Percentiles rank a stretch among this genome's conserved stretches.
phyloP scores from a whole-genome alignment of 352 stramenopile genomes.

The Pythium rhizo-oryzae region DNA sequence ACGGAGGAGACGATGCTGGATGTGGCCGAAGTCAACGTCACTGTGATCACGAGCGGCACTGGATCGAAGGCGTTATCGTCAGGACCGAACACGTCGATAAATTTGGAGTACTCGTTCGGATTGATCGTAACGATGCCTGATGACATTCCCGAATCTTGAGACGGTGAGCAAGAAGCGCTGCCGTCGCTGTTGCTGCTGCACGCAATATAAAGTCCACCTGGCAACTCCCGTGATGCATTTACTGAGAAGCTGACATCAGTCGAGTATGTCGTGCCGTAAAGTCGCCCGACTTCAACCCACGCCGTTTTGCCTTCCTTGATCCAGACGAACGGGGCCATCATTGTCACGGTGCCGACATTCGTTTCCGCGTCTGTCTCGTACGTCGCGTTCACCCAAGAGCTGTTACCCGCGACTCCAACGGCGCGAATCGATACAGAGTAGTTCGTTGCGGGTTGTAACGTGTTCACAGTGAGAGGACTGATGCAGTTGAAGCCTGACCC shows the following conservation, averaged over 20 bases:
- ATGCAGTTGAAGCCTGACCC: conserved; percentile 29
- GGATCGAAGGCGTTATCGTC: conserved; percentile 34
- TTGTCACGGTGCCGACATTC: conserved; percentile 25
- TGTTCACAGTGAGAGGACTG: conserved; percentile 13
- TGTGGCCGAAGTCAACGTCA: conserved; percentile 29
- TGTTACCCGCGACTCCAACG: conserved; percentile 33
- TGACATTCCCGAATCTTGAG: neutral
- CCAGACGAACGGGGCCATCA: conserved; percentile 22
- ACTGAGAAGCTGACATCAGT: conserved; percentile 14
- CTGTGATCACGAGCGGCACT: conserved; percentile 26
- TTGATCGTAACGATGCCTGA: conserved; percentile 8
- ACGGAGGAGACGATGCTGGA: conserved; percentile 20
- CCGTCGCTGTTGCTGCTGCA: conserved; percentile 22
- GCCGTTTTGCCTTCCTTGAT: conserved; percentile 22
- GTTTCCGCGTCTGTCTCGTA: conserved; percentile 33
- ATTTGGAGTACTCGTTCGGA: conserved; percentile 15
- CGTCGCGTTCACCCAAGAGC: conserved; percentile 31
- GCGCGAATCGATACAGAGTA: conserved; percentile 36
- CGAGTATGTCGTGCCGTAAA: conserved; percentile 22
- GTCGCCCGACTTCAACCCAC: conserved; percentile 20
- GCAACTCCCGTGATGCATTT: conserved; percentile 3
- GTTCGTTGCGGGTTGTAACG: conserved; percentile 11
- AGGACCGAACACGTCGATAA: conserved; percentile 33
- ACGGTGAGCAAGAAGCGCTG: conserved; percentile 20
- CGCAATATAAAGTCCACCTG: neutral